These are phyloP conservation scores for Oryza officinalis DNA, from an alignment of 176 grass and related monocot species.

Conservation along the genomic window DNA sequence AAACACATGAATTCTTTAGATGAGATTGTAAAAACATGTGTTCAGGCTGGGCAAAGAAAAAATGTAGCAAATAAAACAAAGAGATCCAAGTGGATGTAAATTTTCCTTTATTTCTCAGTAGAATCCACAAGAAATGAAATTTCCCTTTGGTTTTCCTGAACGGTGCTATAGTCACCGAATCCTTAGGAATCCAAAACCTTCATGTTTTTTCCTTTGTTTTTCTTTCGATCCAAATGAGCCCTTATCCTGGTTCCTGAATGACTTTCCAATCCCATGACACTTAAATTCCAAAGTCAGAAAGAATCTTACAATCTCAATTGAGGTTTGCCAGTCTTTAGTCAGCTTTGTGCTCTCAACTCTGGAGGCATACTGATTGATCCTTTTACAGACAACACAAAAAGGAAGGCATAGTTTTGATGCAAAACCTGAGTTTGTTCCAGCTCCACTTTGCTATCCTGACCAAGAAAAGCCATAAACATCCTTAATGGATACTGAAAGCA, in stretches of 20 bases:
- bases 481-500: conserved; percentile 28
- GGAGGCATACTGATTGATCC: not conserved
- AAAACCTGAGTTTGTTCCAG: conserved; percentile 4
- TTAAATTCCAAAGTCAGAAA: not conserved
- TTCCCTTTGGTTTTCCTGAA: too few species aligned
- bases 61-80: too few species aligned
- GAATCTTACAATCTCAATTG: not conserved
- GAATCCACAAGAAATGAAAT: too few species aligned
- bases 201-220: too few species aligned
- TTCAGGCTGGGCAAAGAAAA: too few species aligned
- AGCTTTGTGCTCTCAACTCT: conserved; percentile 24
- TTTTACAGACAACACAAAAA: not conserved
- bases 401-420: conserved; percentile 15
- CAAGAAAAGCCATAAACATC: not conserved
- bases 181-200: too few species aligned
- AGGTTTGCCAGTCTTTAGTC: not conserved
- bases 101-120: too few species aligned
- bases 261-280: not conserved
- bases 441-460: conserved; percentile 20
- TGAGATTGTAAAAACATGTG: too few species aligned
- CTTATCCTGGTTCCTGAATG: not conserved
- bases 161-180: too few species aligned
- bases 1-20: too few species aligned
- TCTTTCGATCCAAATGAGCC: too few species aligned
- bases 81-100: too few species aligned